Conservation (phyloP, 106 monocot genomes). For the Dendrobium nobile region DNA sequence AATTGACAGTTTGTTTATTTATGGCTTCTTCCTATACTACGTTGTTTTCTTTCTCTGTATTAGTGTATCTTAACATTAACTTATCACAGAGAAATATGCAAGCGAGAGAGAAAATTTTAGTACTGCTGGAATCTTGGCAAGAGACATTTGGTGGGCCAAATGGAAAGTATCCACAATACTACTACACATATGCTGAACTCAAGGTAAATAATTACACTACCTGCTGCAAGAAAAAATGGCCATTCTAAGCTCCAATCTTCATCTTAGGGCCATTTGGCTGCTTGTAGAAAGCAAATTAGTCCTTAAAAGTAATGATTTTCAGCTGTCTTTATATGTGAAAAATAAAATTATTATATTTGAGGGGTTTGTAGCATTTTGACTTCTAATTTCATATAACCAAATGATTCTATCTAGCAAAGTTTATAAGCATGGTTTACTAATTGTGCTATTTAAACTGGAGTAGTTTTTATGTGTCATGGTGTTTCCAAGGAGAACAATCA, state of each 20-base stretch:
- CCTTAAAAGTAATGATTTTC: background rate
- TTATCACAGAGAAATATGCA: constrained; percentile 63
- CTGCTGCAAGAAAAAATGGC: background rate
- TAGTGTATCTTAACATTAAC: no score
- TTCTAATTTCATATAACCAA: background rate
- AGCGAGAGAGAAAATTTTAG: constrained; percentile 81
- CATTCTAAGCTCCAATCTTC: background rate
- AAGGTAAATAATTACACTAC: constrained; percentile 31
- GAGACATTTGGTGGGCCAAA: constrained; percentile 81
- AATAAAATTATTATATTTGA: no score
- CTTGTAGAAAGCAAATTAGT: background rate
- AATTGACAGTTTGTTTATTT: no score
- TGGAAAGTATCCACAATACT: constrained; percentile 88
- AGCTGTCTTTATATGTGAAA: no score
- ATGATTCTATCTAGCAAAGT: background rate
- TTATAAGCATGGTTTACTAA: background rate
- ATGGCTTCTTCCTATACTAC: no score
- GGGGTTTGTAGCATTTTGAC: no score
- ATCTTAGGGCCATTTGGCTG: background rate
- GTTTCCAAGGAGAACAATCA: no score
- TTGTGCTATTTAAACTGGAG: no score
- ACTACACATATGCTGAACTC: constrained; percentile 67
- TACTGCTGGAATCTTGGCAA: constrained; percentile 84
- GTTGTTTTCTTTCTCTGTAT: no score
- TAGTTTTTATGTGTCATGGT: no score